Conservation (phyloP, 805 yeast genomes). For the Lachancea meyersii region DNA sequence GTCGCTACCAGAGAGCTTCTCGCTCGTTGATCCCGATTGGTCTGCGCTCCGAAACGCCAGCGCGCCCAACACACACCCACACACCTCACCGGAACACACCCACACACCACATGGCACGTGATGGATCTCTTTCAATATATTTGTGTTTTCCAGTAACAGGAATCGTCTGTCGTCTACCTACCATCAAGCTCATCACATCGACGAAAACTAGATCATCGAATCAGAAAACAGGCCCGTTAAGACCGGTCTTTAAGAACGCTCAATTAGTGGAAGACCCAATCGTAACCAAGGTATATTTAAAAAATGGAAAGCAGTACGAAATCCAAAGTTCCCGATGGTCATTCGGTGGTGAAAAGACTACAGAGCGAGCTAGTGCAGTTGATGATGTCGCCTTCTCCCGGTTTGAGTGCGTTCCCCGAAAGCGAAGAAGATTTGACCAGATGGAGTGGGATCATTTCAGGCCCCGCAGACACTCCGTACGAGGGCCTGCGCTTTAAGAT, state of each 20-base stretch:
- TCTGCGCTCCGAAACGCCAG: constrained; percentile 1
- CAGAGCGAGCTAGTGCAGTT: constrained; percentile 48
- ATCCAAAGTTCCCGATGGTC: constrained; percentile 33
- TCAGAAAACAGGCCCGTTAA: no score
- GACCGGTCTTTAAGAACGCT: not conserved
- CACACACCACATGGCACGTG: not conserved
- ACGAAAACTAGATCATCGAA: no score
- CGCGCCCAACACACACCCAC: not conserved
- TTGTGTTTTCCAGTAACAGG: not conserved
- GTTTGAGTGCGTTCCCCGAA: constrained; percentile 50
- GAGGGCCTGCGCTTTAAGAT: constrained; percentile 48
- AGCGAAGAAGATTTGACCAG: constrained; percentile 45
- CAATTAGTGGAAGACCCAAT: not conserved
- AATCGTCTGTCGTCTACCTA: no score
- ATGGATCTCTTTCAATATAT: not conserved
- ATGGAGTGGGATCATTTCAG: constrained; percentile 56
- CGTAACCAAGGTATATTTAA: not conserved
- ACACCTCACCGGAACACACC: not conserved
- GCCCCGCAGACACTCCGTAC: constrained; percentile 53
- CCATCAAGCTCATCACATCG: no score
- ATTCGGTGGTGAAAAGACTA: constrained; percentile 44
- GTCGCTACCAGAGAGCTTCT: no score
- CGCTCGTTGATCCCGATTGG: constrained; percentile 9
- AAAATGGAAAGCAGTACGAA: constrained; percentile 7
- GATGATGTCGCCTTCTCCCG: constrained; percentile 45